A percentile compares a stretch with the other conserved stretches of the same genome.
Conservation (phyloP, 2,329 filamentous ascomycete species). For the Alternaria triticimaculans region DNA sequence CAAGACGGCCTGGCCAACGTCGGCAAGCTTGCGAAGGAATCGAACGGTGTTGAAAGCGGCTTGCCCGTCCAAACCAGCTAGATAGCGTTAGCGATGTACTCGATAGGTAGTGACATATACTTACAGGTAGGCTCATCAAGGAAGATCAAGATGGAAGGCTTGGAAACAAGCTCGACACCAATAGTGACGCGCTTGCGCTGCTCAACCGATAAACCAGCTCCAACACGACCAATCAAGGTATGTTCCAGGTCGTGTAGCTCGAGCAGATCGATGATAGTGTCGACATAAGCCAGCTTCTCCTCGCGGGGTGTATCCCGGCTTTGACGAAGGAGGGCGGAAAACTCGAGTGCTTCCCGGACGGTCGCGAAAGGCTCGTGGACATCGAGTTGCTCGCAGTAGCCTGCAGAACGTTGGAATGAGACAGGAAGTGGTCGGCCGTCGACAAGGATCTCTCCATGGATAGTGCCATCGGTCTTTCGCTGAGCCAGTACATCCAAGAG, state of each 20-base stretch:
- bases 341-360: conserved; percentile 39
- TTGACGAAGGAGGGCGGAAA: conserved; percentile 41
- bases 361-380: conserved; percentile 37
- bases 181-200: conserved; percentile 69
- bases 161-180: conserved; percentile 63
- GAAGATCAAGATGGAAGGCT: conserved; percentile 71
- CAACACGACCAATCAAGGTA: conserved; percentile 31
- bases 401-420: conserved; percentile 41
- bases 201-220: conserved; percentile 52
- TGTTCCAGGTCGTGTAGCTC: conserved; percentile 36
- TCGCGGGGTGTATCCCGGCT: conserved; percentile 22
- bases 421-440: conserved; percentile 34
- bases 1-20: conserved; percentile 81
- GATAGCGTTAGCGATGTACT: background rate
- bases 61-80: conserved; percentile 70
- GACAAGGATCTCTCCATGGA: conserved; percentile 38
- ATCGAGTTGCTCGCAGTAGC: conserved; percentile 45
- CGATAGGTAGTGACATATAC: background rate
- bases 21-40: conserved; percentile 74
- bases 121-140: conserved; percentile 74
- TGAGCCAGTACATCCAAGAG: conserved; percentile 42
- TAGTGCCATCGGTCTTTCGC: conserved; percentile 35
- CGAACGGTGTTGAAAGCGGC: conserved; percentile 74
- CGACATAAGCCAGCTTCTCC: conserved; percentile 37
- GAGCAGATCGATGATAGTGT: conserved; percentile 36